Percentiles rank a stretch among this genome's conserved stretches.
Conservation (phyloP, 2,329 filamentous ascomycete genomes). For the Reticulascus tulasneorum region DNA sequence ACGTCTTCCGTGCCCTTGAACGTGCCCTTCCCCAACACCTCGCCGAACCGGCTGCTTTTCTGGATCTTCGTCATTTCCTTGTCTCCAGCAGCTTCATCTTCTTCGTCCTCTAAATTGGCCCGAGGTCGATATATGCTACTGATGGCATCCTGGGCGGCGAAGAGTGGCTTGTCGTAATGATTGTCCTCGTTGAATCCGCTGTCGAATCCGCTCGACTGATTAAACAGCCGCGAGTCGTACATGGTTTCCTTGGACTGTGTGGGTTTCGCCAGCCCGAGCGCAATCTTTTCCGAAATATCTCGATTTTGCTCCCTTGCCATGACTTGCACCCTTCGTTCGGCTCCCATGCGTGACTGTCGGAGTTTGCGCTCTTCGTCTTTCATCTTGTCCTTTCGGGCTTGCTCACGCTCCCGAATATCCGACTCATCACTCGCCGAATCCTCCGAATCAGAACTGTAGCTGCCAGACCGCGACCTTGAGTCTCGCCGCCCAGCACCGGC, state of each 20-base stretch:
- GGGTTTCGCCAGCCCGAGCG: conserved; percentile 88
- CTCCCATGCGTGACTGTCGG: conserved; percentile 91
- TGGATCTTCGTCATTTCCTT: conserved; percentile 84
- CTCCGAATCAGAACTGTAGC: conserved; percentile 48
- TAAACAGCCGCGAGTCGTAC: conserved; percentile 96
- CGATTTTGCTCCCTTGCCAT: conserved; percentile 94
- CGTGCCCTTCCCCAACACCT: conserved; percentile 82
- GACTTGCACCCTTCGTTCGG: conserved; percentile 85
- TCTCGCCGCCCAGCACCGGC: conserved; percentile 46
- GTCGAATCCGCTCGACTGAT: conserved; percentile 87
- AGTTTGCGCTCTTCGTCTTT: conserved; percentile 85
- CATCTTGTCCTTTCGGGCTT: conserved; percentile 70
- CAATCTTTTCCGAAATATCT: conserved; percentile 96
- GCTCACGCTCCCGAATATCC: conserved; percentile 71
- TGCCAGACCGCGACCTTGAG: conserved; percentile 36
- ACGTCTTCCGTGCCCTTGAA: conserved; percentile 84
- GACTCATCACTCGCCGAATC: conserved; percentile 61
- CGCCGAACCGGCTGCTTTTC: conserved; percentile 76
- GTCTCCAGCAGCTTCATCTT: conserved; percentile 75
- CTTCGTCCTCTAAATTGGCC: conserved; percentile 69
- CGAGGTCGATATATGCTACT: conserved; percentile 88
- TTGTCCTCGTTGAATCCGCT: conserved; percentile 97
- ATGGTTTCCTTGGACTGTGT: conserved; percentile 89
- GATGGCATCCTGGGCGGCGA: conserved; percentile 91
- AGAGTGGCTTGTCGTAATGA: conserved; percentile 93